phyloP scores from a whole-genome alignment of 2,329 filamentous ascomycete species.

The Macrophomina phaseolina region DNA sequence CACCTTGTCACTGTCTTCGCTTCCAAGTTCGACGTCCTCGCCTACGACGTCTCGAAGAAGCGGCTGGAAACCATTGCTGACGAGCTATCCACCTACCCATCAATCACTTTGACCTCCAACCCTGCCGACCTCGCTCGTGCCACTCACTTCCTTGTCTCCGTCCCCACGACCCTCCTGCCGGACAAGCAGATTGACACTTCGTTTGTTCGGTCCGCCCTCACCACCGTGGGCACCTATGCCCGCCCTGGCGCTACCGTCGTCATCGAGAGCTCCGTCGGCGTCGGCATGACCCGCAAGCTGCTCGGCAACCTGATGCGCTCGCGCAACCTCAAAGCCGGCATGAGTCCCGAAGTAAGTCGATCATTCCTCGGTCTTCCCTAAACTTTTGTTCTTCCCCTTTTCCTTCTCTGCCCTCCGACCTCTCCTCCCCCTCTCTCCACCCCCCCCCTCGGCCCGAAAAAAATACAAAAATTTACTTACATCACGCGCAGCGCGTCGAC shows the following conservation, averaged over 20 bases:
- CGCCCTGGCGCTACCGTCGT: constrained; percentile 55
- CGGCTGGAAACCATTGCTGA: background rate
- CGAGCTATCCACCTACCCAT: constrained; percentile 34
- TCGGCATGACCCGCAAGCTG: constrained; percentile 60
- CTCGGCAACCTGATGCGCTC: constrained; percentile 52
- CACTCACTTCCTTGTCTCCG: constrained; percentile 60
- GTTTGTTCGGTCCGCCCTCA: constrained; percentile 54
- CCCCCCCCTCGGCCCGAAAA: constrained; percentile 52
- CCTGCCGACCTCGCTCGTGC: constrained; percentile 48
- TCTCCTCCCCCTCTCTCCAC: constrained; percentile 54
- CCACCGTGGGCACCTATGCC: constrained; percentile 50
- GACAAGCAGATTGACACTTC: constrained; percentile 58
- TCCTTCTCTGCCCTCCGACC: constrained; percentile 59
- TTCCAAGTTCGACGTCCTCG: constrained; percentile 50
- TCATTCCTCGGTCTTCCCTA: too few species aligned
- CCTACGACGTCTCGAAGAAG: constrained; percentile 33
- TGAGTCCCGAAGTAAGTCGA: constrained; percentile 52
- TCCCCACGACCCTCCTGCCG: constrained; percentile 57
- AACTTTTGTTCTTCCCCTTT: constrained; percentile 54
- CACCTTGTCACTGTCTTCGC: constrained; percentile 56
- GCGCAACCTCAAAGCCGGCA: constrained; percentile 38
- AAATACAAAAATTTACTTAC: constrained; percentile 38
- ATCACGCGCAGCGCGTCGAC: constrained; percentile 55
- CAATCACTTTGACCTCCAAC: constrained; percentile 48
- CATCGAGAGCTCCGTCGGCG: constrained; percentile 60